A percentile compares a stretch with the other conserved stretches of the same genome.
Evolutionary conservation across 495 filamentous ascomycete species (phyloP).

Genomic region (Chaetomidium leptoderma): DNA sequence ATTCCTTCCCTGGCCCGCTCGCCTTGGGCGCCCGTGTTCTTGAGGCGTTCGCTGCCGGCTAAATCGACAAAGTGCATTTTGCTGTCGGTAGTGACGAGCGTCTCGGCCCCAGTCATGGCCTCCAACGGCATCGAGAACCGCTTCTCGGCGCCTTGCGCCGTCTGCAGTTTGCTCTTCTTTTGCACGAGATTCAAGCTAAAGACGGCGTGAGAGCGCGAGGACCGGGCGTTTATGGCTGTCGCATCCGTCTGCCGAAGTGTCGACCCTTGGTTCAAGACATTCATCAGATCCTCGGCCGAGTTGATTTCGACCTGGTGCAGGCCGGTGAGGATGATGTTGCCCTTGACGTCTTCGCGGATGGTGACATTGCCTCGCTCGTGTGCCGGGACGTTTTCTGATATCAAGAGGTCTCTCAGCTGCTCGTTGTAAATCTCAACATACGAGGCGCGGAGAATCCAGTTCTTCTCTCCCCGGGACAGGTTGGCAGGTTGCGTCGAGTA

Average conservation of each 20-base stretch:
- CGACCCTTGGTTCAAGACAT: slow-evolving; percentile 85
- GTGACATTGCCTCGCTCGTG: slow-evolving; percentile 70
- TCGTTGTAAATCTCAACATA: slow-evolving; percentile 99
- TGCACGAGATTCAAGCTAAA: slow-evolving; percentile 94
- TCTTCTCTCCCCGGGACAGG: slow-evolving; percentile 56
- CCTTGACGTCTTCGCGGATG: slow-evolving; percentile 92
- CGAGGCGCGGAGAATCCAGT: slow-evolving; percentile 89
- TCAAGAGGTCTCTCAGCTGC: slow-evolving; percentile 81
- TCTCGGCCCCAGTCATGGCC: slow-evolving; percentile 61
- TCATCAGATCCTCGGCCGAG: slow-evolving; percentile 85
- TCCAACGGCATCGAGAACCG: slow-evolving; percentile 87
- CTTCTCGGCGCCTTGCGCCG: slow-evolving; percentile 62
- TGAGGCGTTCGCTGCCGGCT: slow-evolving; percentile 92
- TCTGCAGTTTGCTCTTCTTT: slow-evolving; percentile 61
- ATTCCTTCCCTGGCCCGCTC: slow-evolving; percentile 96
- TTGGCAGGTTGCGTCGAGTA: slow-evolving; percentile 60
- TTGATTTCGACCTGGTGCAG: slow-evolving; percentile 85
- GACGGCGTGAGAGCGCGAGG: slow-evolving; percentile 97
- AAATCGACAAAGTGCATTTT: slow-evolving; percentile 99
- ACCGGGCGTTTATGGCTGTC: slow-evolving; percentile 97
- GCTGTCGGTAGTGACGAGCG: slow-evolving; percentile 84
- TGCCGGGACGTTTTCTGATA: slow-evolving; percentile 66
- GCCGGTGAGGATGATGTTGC: slow-evolving; percentile 89
- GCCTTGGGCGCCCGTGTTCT: slow-evolving; percentile 93
- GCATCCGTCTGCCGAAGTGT: slow-evolving; percentile 95